Percentiles rank a stretch among this genome's conserved stretches.
These are phyloP conservation scores for Didymella glomerata DNA, from an alignment of 2,329 filamentous ascomycete genomes.

Conservation along the genomic window DNA sequence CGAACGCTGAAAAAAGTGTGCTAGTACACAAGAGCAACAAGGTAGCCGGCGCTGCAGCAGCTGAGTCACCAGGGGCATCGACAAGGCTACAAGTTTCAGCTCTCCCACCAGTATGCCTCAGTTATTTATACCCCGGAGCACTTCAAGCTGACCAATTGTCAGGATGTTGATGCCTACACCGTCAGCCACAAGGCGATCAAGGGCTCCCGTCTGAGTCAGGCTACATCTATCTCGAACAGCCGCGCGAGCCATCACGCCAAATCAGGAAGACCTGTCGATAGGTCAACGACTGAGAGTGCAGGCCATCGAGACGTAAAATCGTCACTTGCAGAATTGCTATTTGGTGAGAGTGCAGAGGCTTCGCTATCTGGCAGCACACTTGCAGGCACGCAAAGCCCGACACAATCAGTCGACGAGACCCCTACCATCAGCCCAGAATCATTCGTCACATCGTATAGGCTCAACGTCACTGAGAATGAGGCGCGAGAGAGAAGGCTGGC, in stretches of 20 bases:
- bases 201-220: background rate
- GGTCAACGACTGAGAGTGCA: background rate
- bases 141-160: background rate
- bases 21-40: background rate
- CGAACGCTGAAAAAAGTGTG: background rate
- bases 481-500: background rate
- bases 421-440: background rate
- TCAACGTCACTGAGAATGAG: background rate
- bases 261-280: background rate
- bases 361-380: background rate
- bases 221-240: background rate
- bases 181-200: conserved; percentile 6
- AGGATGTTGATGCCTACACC: background rate
- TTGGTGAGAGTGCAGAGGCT: background rate
- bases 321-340: background rate
- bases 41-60: background rate
- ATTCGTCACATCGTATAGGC: background rate
- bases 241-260: background rate
- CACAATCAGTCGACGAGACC: background rate
- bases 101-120: background rate
- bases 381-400: background rate
- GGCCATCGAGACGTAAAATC: background rate
- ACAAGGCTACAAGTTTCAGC: background rate
- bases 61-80: background rate
- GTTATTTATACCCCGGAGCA: background rate